These are phyloP conservation scores for Coccinonectria pachysandricola DNA, from an alignment of 2,329 filamentous ascomycete species.

Conservation along the genomic window DNA sequence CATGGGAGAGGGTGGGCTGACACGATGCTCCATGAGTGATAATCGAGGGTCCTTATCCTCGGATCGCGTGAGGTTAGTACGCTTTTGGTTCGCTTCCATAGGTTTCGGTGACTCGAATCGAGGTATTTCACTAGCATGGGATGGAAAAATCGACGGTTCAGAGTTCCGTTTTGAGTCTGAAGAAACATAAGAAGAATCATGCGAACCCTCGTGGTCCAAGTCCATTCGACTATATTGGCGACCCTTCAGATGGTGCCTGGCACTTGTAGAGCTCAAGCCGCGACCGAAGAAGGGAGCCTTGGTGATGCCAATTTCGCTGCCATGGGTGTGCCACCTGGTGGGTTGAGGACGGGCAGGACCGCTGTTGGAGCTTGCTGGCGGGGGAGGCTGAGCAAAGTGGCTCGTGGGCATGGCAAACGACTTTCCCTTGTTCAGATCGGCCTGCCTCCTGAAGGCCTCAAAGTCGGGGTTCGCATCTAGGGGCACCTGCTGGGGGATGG, in stretches of 20 bases:
- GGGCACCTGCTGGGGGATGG: slow-evolving; percentile 58
- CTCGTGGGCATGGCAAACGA: slow-evolving; percentile 35
- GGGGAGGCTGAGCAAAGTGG: slow-evolving; percentile 31
- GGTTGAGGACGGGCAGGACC: slow-evolving; percentile 31
- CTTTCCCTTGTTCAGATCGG: slow-evolving; percentile 50
- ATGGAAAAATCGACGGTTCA: slow-evolving; percentile 31
- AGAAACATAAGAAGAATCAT: slow-evolving; percentile 46
- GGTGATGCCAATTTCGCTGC: slow-evolving; percentile 32
- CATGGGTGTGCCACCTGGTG: slow-evolving; percentile 38
- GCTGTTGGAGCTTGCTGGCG: slow-evolving; percentile 12
- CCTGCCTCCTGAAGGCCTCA: slow-evolving; percentile 65
- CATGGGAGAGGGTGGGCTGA: slow-evolving; percentile 27
- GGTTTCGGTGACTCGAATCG: slow-evolving; percentile 30
- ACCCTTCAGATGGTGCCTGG: too few relatives aligned
- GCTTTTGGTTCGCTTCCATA: slow-evolving; percentile 16
- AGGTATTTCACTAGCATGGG: slow-evolving; percentile 30
- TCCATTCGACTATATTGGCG: slow-evolving; percentile 28
- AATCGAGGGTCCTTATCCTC: slow-evolving; percentile 45
- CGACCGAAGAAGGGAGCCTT: too few relatives aligned
- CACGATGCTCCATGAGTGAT: slow-evolving; percentile 40
- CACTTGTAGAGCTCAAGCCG: slow-evolving; percentile 10
- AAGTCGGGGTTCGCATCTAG: slow-evolving; percentile 73
- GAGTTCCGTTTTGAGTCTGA: slow-evolving; percentile 44
- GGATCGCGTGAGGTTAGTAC: slow-evolving; percentile 27
- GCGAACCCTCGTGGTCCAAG: slow-evolving; percentile 33